These are phyloP conservation scores for Acorus gramineus DNA, from an alignment of 106 monocot genomes.

Conservation along the genomic window DNA sequence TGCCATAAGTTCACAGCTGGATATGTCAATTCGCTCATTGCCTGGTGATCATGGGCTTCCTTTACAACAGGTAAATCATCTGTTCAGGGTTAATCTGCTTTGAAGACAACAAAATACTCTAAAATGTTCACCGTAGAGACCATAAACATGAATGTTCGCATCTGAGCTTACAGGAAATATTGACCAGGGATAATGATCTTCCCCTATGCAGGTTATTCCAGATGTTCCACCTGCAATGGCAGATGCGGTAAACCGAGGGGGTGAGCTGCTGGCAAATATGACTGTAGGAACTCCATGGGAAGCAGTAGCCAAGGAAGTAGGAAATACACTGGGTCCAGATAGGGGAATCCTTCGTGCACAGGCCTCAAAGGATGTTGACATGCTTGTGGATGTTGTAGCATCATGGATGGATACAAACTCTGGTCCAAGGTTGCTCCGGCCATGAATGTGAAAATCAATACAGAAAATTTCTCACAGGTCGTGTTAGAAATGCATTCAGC, in stretches of 20 bases:
- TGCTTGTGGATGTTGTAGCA: slow-evolving; percentile 52
- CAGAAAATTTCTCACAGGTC: too few species aligned
- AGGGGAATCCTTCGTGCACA: slow-evolving; percentile 44
- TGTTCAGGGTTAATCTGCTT: neutral
- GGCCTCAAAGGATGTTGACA: slow-evolving; percentile 52
- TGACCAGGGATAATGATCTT: neutral
- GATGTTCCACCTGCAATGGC: slow-evolving; percentile 89
- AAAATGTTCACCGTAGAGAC: too few species aligned
- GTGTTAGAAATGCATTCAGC: too few species aligned
- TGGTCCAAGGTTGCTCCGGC: slow-evolving; percentile 19
- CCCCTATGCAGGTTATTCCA: slow-evolving; percentile 47
- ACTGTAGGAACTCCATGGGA: slow-evolving; percentile 84
- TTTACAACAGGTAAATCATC: slow-evolving; percentile 64
- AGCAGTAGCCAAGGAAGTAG: slow-evolving; percentile 69
- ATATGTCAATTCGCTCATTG: slow-evolving; percentile 77
- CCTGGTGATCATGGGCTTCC: slow-evolving; percentile 92
- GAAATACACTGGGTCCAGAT: slow-evolving; percentile 43
- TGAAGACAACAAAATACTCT: neutral
- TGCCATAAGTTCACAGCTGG: slow-evolving; percentile 71
- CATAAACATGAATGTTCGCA: too few species aligned
- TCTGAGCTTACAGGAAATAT: too few species aligned
- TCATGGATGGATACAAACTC: slow-evolving; percentile 69
- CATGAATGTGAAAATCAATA: slow-evolving; percentile 2
- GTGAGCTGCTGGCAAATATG: slow-evolving; percentile 64
- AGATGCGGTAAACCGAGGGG: slow-evolving; percentile 71